Conservation (phyloP, 306 rosid genomes). For the Potentilla sterilis region DNA sequence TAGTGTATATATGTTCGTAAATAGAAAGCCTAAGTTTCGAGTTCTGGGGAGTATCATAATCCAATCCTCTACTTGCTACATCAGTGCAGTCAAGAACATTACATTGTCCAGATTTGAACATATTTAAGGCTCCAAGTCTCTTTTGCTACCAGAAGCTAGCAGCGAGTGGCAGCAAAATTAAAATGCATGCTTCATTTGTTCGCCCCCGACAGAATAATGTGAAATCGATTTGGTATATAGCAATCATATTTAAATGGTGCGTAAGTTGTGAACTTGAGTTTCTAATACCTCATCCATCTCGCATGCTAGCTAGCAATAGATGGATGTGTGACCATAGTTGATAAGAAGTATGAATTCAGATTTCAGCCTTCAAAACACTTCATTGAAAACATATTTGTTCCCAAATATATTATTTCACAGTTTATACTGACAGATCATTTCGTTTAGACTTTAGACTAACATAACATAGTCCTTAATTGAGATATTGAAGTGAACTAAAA, state of each 20-base stretch:
- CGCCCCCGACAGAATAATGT: too few relatives aligned
- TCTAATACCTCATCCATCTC: not conserved
- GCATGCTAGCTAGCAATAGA: not conserved
- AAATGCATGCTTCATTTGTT: too few relatives aligned
- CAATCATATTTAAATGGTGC: not conserved
- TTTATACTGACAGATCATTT: too few relatives aligned
- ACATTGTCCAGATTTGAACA: constrained; percentile 77
- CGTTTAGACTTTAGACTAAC: too few relatives aligned
- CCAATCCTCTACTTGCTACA: constrained; percentile 88
- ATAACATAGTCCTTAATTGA: too few relatives aligned
- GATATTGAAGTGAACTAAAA: too few relatives aligned
- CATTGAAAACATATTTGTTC: not conserved
- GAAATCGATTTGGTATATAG: not conserved
- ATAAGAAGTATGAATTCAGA: not conserved
- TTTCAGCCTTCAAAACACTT: not conserved
- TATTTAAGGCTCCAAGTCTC: constrained; percentile 82
- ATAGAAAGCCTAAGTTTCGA: constrained; percentile 52
- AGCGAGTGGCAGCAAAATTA: too few relatives aligned
- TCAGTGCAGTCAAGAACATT: constrained; percentile 81
- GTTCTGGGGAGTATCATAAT: constrained; percentile 76
- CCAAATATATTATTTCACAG: too few relatives aligned
- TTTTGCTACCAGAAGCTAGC: constrained; percentile 47
- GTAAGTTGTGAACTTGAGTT: not conserved
- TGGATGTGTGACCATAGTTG: not conserved
- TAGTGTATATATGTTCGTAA: not conserved